Evolutionary conservation across 2,329 filamentous ascomycete genomes (phyloP), one percentile per base, ranked within the genome.

Genomic region (Septoria petroselini): DNA sequence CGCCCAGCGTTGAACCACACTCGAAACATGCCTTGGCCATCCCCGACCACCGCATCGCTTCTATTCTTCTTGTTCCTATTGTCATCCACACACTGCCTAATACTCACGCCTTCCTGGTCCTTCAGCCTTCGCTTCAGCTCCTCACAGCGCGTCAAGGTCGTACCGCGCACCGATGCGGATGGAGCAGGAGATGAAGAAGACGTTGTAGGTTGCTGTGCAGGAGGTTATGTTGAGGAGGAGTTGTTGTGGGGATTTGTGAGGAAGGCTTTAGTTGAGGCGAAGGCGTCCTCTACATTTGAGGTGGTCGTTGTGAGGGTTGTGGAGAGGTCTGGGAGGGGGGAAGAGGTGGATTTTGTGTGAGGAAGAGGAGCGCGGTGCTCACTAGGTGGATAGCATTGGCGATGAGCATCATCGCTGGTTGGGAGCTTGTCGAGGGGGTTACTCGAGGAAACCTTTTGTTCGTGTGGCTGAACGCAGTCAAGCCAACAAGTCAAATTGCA

Each of bases 151-250:
- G 18, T n/a, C 12, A 3, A 23, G n/a, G 7, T 41, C 29, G 30
- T 41, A 42, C 11, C 18, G 18, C 12, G 19, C 18, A 5, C 46
- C 46, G 8, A 48, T 29, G 30, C 27, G 33, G 46, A 48, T 35
- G 46, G 30, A 35, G 46, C 42, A 48, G 1, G 46, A 42, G n/a
- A 41, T 42, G 38, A 42, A 48, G 46, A 30, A 41, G 14, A 41
- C n/a, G 18, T 48, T 35, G 38, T 48, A 29, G 2, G 30, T 48
- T 19, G 46, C 46, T 9, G 29, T 41, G 31, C 46, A 48, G 14
- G 46, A 42, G 46, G 3, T 48, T 29, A 4, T 27, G 37, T 27
- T 11, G 12, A 7, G 18, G 38, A 6, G 19, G 8, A 7, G 19
- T 9, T 6, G 21, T 2, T 2, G 15, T 35, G 17, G 19, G 18